These are phyloP conservation scores for Kondoa malvinella DNA, from an alignment of 768 basidiomycete genomes.

Conservation along the genomic window DNA sequence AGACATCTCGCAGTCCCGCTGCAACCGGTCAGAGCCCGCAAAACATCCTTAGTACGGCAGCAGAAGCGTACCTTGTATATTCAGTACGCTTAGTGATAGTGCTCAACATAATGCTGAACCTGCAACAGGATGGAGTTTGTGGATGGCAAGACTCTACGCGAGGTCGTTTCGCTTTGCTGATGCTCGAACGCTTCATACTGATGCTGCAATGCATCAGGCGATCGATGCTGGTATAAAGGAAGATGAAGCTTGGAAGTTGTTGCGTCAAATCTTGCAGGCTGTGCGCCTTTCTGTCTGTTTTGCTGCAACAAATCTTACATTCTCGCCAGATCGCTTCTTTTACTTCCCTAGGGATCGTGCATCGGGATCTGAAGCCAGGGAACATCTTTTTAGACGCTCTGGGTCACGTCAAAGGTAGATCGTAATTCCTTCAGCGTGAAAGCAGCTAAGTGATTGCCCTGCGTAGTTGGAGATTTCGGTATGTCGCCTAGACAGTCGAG, in stretches of 20 bases:
- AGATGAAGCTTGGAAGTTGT: slow-evolving; percentile 18
- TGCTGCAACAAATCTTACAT: background rate
- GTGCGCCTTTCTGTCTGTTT: slow-evolving; percentile 15
- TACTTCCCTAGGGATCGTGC: slow-evolving; percentile 28
- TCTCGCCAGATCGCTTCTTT: slow-evolving; percentile 14
- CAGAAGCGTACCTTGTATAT: slow-evolving; percentile 26
- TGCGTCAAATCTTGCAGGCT: slow-evolving; percentile 24
- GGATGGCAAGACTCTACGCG: slow-evolving; percentile 14
- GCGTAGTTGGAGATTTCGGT: slow-evolving; percentile 6
- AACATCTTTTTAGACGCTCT: slow-evolving; percentile 14
- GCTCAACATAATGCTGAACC: too few relatives aligned
- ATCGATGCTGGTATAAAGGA: slow-evolving; percentile 27
- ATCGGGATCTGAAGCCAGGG: slow-evolving; percentile 25
- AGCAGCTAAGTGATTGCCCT: background rate
- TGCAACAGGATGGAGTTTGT: slow-evolving; percentile 2
- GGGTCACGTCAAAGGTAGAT: slow-evolving; percentile 14
- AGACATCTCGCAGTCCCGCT: slow-evolving; percentile 12
- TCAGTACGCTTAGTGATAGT: slow-evolving; percentile 11
- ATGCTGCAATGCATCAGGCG: slow-evolving; percentile 21
- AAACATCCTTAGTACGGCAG: slow-evolving; percentile 10
- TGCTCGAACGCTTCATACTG: too few relatives aligned
- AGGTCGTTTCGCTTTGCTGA: too few relatives aligned
- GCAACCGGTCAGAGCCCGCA: background rate
- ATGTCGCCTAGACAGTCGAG: background rate
- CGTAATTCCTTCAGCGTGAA: background rate